A percentile compares a stretch with the other conserved stretches of the same genome.
Evolutionary conservation across 495 filamentous ascomycete species (phyloP).

Genomic region (Daldinia loculata): DNA sequence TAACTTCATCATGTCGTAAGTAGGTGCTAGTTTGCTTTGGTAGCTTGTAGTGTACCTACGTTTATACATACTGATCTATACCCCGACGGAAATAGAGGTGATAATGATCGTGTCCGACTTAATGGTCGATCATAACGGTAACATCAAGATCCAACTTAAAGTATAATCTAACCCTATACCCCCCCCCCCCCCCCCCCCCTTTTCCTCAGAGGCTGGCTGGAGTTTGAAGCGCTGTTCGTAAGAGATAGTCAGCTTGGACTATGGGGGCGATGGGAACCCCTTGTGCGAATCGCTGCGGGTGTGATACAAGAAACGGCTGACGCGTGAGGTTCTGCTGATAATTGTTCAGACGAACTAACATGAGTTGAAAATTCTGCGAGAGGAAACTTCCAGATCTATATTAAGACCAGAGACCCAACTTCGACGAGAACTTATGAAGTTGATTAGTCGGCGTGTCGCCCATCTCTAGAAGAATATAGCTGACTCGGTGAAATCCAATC

Average conservation of each 20-base stretch:
- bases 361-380: slow-evolving; percentile 35
- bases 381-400: slow-evolving; percentile 18
- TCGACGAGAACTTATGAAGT: slow-evolving; percentile 10
- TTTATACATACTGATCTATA: not conserved
- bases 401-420: not conserved
- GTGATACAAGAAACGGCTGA: slow-evolving; percentile 32
- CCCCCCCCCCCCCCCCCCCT: too few species aligned
- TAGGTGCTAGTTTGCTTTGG: not conserved
- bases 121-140: slow-evolving; percentile 37
- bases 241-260: slow-evolving; percentile 34
- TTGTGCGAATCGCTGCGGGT: slow-evolving; percentile 37
- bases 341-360: slow-evolving; percentile 36
- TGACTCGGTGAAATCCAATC: slow-evolving; percentile 14
- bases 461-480: slow-evolving; percentile 6
- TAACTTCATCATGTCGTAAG: slow-evolving; percentile 24
- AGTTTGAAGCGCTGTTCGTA: slow-evolving; percentile 37
- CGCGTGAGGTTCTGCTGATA: slow-evolving; percentile 18
- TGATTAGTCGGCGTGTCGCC: slow-evolving; percentile 37
- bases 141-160: slow-evolving; percentile 36
- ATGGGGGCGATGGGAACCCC: slow-evolving; percentile 38
- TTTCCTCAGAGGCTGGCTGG: slow-evolving; percentile 28
- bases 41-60: not conserved
- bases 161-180: slow-evolving; percentile 14
- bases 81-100: slow-evolving; percentile 5
- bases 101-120: slow-evolving; percentile 20